Conservation (phyloP, 2,329 filamentous ascomycete genomes). For the Emergomyces pasteurianus region DNA sequence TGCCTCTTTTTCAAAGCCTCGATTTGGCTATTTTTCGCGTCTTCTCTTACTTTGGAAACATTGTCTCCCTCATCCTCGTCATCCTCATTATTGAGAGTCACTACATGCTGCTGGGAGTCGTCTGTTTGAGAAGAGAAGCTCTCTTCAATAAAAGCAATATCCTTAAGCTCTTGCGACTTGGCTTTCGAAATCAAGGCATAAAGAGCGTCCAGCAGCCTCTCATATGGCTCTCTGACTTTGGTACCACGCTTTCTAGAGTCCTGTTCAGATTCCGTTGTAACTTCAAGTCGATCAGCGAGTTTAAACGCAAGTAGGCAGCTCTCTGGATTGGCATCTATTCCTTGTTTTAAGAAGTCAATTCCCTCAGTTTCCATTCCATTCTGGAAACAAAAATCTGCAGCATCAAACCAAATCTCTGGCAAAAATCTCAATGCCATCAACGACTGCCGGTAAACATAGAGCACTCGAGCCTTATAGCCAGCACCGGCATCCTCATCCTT, state of each 20-base stretch:
- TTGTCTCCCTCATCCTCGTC: constrained; percentile 39
- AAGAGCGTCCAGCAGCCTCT: constrained; percentile 71
- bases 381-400: constrained; percentile 80
- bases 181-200: constrained; percentile 71
- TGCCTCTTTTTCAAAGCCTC: constrained; percentile 53
- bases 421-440: constrained; percentile 89
- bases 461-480: constrained; percentile 62
- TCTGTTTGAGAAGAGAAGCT: constrained; percentile 36
- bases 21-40: constrained; percentile 43
- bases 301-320: constrained; percentile 83
- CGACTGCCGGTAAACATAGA: constrained; percentile 89
- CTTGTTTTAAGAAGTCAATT: constrained; percentile 66
- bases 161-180: constrained; percentile 53
- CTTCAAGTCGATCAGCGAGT: constrained; percentile 76
- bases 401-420: constrained; percentile 92
- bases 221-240: constrained; percentile 71
- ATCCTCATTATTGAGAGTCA: constrained; percentile 27
- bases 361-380: constrained; percentile 62
- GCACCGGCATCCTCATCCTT: constrained; percentile 62
- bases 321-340: constrained; percentile 82
- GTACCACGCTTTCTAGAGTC: constrained; percentile 51
- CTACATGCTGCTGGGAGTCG: constrained; percentile 24
- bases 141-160: constrained; percentile 44
- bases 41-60: constrained; percentile 39
- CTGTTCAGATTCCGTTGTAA: constrained; percentile 64